Evolutionary conservation across 2,329 filamentous ascomycete species (phyloP).

Genomic region (Eutypella sp.): DNA sequence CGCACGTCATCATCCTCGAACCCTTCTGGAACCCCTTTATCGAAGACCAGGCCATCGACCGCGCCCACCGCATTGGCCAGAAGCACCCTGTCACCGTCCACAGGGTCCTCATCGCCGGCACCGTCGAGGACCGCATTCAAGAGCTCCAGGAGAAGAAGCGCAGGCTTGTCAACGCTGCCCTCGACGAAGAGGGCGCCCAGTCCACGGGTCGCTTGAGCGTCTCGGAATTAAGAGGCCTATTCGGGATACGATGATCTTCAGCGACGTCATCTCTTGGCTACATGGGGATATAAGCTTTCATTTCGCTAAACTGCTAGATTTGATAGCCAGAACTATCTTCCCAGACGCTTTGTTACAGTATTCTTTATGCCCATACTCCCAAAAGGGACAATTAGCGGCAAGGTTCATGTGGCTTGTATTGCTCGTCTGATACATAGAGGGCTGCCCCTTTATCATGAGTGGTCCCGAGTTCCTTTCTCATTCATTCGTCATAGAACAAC

Average conservation of each 20-base stretch:
- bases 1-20: constrained; percentile 69
- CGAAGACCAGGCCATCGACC: constrained; percentile 72
- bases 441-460: too few species aligned
- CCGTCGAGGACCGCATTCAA: constrained; percentile 71
- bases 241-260: constrained; percentile 9
- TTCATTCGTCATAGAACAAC: constrained; percentile 38
- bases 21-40: constrained; percentile 77
- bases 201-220: constrained; percentile 7
- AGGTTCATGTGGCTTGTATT: too few species aligned
- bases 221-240: constrained; percentile 13
- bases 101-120: constrained; percentile 59
- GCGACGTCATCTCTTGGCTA: too few species aligned
- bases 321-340: too few species aligned
- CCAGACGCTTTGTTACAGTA: too few species aligned
- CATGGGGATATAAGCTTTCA: too few species aligned
- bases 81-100: constrained; percentile 59
- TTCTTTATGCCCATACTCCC: too few species aligned
- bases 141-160: constrained; percentile 65
- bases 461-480: not conserved
- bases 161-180: constrained; percentile 44
- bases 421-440: too few species aligned
- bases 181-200: constrained; percentile 18
- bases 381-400: too few species aligned
- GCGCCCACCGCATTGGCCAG: constrained; percentile 74
- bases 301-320: too few species aligned